phyloP scores from a whole-genome alignment of 179 eudicot species.

The Sideroxylon spinosum region DNA sequence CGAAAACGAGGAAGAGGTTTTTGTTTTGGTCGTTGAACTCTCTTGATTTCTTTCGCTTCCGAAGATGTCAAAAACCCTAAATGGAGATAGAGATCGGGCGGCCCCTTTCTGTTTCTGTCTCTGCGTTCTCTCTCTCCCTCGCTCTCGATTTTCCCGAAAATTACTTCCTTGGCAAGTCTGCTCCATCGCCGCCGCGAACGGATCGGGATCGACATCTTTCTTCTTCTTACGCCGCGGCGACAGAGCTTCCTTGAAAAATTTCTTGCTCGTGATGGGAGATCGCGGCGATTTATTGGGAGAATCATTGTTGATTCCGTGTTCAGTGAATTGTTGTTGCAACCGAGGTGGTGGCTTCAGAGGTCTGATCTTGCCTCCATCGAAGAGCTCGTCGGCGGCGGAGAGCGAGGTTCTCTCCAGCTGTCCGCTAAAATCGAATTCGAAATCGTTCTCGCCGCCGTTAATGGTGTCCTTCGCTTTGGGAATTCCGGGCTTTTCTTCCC shows the following conservation, averaged over 20 bases:
- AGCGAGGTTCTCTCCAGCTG: constrained; percentile 39
- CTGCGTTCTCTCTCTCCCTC: constrained; percentile 21
- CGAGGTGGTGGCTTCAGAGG: constrained; percentile 68
- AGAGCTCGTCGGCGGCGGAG: constrained; percentile 69
- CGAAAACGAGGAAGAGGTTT: constrained; percentile 1
- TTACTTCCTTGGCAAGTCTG: constrained; percentile 14
- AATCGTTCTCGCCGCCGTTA: constrained; percentile 26
- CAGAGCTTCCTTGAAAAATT: constrained; percentile 22
- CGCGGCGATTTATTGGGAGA: constrained; percentile 36
- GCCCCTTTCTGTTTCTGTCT: constrained; percentile 23
- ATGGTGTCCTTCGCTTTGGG: constrained; percentile 1
- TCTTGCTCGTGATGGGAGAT: constrained; percentile 20
- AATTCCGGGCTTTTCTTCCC: constrained; percentile 36
- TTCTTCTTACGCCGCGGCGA: constrained; percentile 27
- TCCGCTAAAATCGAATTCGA: constrained; percentile 66
- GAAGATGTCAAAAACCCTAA: constrained; percentile 49
- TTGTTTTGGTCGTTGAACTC: neutral
- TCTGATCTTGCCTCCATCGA: constrained; percentile 63
- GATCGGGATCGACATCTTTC: constrained; percentile 39
- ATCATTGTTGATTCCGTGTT: neutral
- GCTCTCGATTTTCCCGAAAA: neutral
- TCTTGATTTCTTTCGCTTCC: constrained; percentile 15
- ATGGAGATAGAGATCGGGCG: constrained; percentile 57
- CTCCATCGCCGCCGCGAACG: constrained; percentile 38
- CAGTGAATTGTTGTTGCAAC: constrained; percentile 6